Base-by-base conservation (phyloP, 768 basidiomycete species). In the Hygrocybe coccinea region DNA sequence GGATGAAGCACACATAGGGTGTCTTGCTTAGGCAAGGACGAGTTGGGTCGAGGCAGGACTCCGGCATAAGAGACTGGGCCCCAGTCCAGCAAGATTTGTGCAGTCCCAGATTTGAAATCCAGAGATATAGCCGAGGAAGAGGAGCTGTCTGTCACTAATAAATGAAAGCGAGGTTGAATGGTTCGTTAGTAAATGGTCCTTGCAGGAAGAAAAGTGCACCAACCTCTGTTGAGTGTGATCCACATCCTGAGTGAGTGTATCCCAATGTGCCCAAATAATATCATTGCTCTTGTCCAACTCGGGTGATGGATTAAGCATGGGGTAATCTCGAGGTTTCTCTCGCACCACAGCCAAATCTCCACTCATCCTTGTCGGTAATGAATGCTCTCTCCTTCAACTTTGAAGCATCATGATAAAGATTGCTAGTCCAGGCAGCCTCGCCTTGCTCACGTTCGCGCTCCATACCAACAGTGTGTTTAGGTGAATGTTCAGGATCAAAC, bases 101-200 rank as follows among this genome's bases (percentile, higher is more conserved):
- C 80, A 79, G 58, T 84, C 82, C 82, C 83, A 83, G 37, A 82
- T 68, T 63, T 85, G 80, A 52, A 83, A 60, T n/a, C 83, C 80
- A 15, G 69, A 68, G 33, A 64, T 58, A 60, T 85, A 86, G 4
- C 76, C 83, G 14, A 85, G 69, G 50, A 86, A 64, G 10, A 85
- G 73, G 5, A 84, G 60, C 22, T 75, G 72, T 41, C 79, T 78
- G n/a, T 6, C 55, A 45, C 29, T 4, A 29, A 29, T 12, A 15
- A n/a, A n/a, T n/a, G n/a, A n/a, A n/a, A n/a, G n/a, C n/a, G n/a
- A n/a, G n/a, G n/a, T n/a, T n/a, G n/a, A n/a, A n/a, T n/a, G n/a
- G n/a, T n/a, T n/a, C n/a, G 15, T 15, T 38, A 17, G 22, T 22
- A 34, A 36, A 54, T 45, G 29, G 43, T 17, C 34, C 25, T 50